Evolutionary conservation across 441 rosid genomes (phyloP).

Genomic region (Aquilaria agallochum): DNA sequence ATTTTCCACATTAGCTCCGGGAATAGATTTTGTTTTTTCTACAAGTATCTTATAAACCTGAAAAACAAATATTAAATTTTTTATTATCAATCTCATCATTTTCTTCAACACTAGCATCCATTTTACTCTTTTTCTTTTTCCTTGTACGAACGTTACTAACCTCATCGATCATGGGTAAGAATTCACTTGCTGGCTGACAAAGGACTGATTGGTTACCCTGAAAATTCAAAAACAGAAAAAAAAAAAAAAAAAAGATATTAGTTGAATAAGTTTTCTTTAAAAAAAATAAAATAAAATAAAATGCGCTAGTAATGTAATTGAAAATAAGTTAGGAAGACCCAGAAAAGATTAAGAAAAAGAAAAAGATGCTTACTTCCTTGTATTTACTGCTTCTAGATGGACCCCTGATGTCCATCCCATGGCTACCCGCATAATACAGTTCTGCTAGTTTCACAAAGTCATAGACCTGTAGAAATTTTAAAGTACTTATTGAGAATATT

Average conservation of each 20-base stretch:
- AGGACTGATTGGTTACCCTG: slow-evolving; percentile 34
- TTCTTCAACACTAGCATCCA: neutral
- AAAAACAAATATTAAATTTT: slow-evolving; percentile 8
- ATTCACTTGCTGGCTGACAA: slow-evolving; percentile 61
- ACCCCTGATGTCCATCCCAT: slow-evolving; percentile 73
- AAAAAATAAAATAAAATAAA: neutral
- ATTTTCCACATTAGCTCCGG: slow-evolving; percentile 64
- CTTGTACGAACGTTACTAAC: slow-evolving; percentile 18
- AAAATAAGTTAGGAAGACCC: neutral
- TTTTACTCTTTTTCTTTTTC: neutral
- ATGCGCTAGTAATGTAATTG: neutral
- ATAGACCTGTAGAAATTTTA: slow-evolving; percentile 39
- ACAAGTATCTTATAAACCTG: slow-evolving; percentile 58
- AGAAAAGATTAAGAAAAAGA: neutral
- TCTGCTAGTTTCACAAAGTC: slow-evolving; percentile 51
- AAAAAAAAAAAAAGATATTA: neutral
- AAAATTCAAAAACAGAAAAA: slow-evolving; percentile 4
- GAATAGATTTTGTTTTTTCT: slow-evolving; percentile 56
- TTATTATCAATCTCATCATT: slow-evolving; percentile 4
- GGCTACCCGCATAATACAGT: slow-evolving; percentile 71
- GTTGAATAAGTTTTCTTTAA: too few species aligned
- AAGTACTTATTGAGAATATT: neutral
- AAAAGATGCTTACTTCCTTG: slow-evolving; percentile 27
- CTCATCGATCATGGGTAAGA: slow-evolving; percentile 62
- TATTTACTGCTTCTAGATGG: slow-evolving; percentile 37